phyloP scores from a whole-genome alignment of 2,329 filamentous ascomycete species.

The Claviceps africana region DNA sequence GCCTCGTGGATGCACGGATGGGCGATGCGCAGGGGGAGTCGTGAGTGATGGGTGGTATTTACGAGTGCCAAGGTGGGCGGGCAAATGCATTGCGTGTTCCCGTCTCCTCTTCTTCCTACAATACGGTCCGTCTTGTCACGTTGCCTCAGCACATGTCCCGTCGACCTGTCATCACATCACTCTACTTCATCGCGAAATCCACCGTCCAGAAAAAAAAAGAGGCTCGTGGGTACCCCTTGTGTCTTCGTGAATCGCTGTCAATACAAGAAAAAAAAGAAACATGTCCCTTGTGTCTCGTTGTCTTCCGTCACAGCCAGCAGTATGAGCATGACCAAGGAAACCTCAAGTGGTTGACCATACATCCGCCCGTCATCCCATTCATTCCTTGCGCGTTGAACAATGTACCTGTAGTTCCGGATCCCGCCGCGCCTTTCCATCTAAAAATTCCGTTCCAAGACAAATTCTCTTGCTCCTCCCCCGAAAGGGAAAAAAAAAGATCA shows the following conservation, averaged over 20 bases:
- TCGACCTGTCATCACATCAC: no score
- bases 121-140: no score
- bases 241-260: slow-evolving; percentile 1
- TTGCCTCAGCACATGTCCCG: neutral
- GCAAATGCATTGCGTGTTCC: no score
- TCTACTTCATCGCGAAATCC: neutral
- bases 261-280: neutral
- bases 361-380: neutral
- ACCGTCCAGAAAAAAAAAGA: neutral
- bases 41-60: no score
- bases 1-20: no score
- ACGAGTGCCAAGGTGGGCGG: no score
- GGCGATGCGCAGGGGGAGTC: no score
- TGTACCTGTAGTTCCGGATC: neutral
- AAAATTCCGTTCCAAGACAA: no score
- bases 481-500: neutral
- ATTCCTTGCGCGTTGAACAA: neutral
- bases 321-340: neutral
- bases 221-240: neutral
- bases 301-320: neutral
- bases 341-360: no score
- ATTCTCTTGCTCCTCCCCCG: neutral
- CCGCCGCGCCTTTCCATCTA: neutral
- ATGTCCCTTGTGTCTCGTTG: neutral
- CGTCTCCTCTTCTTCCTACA: no score